Evolutionary conservation across 768 basidiomycete genomes (phyloP), one percentile per base, ranked within the genome.

Genomic region (Gautieria morchelliformis): DNA sequence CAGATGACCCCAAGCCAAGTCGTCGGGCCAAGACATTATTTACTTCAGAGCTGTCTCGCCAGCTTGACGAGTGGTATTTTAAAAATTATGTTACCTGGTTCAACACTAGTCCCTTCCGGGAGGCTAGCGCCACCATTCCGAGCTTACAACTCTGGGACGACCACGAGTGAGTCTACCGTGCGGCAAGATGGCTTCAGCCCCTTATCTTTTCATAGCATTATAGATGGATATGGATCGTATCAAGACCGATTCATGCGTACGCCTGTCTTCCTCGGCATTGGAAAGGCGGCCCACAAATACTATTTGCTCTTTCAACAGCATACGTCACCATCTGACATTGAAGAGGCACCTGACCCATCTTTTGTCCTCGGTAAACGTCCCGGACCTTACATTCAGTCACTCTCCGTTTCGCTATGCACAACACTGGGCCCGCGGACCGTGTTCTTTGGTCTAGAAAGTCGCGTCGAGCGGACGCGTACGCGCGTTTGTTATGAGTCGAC

Each of bases 301-400:
- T 60, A 62, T 42, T 41, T 51, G 19, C 49, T 62, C 30, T 62
- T 62, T 48, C 61, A 62, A 44, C 53, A 60, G 15, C 60, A 61
- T 32, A 61, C 53, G 11, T 37, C 58, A 8, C 60, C 61, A 15
- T 39, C 32, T 17, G 53, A 54, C 9, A 59, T 42, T 19, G 53
- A 50, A 33, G 12, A 46, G 19, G 46, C 49, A 7, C 53, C 59
- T 33, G 61, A 62, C 17, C 61, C 35, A 17, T 51, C 53, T 15
- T 60, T 59, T 44, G 41, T 57, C 37, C 30, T 61, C 35, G 61
- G 59, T n/a, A 33, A 33, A 17, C 24, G 58, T 47, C 41, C 8
- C 6, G 59, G 61, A 9, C 50, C 59, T n/a, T 60, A 62, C 39
- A 59, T 61, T 51, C 52, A 19, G 17, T 39, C 59, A 17, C 35